phyloP scores from a whole-genome alignment of 2,329 filamentous ascomycete genomes.

The Monosporascus ibericus region DNA sequence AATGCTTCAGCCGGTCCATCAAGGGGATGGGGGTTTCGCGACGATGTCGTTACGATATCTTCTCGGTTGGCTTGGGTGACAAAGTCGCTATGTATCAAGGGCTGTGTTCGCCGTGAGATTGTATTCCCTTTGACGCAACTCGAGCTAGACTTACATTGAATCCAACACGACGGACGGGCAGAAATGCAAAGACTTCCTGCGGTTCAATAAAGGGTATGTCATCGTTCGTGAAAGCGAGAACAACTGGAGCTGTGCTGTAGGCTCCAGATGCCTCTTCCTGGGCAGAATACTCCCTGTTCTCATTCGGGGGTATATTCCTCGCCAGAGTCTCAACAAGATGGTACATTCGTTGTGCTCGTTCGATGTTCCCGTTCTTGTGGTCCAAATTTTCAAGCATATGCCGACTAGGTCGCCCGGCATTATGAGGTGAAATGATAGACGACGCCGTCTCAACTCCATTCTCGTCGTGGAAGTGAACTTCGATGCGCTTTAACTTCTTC shows the following conservation, averaged over 20 bases:
- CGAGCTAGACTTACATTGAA: constrained; percentile 31
- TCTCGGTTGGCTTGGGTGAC: constrained; percentile 40
- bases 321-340: constrained; percentile 25
- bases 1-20: constrained; percentile 32
- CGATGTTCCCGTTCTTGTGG: background rate
- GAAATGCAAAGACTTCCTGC: constrained; percentile 40
- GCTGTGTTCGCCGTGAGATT: constrained; percentile 19
- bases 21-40: constrained; percentile 32
- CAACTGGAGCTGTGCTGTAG: constrained; percentile 27
- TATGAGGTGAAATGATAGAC: constrained; percentile 6
- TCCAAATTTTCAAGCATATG: constrained; percentile 6
- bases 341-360: constrained; percentile 12
- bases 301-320: constrained; percentile 24
- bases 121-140: background rate
- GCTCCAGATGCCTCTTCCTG: constrained; percentile 14
- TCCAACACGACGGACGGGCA: constrained; percentile 34
- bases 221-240: constrained; percentile 35
- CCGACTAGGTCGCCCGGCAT: background rate
- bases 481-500: constrained; percentile 30
- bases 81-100: constrained; percentile 46
- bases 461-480: constrained; percentile 23
- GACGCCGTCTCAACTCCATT: constrained; percentile 5
- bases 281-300: constrained; percentile 27
- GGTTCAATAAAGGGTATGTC: constrained; percentile 28
- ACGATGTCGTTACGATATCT: constrained; percentile 31